Base-by-base conservation (phyloP, 441 rosid genomes). In the Brassica balearica region DNA sequence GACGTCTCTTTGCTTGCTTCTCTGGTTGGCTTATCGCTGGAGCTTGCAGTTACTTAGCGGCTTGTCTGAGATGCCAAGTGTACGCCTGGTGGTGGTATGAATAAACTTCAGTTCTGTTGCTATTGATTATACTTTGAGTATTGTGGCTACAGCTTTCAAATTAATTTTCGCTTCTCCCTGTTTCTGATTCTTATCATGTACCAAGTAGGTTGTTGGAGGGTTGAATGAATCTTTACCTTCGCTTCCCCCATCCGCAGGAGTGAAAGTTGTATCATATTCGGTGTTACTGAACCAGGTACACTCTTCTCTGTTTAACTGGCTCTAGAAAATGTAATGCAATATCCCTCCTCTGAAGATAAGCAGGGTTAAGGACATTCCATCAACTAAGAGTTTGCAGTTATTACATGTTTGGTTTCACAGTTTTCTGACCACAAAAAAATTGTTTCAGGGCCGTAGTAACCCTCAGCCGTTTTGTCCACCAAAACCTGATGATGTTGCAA, bases 171-270 rank as follows among this genome's bases (percentile, higher is more conserved):
- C 66, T 65, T 82, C 69, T 74, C 61, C 17, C 17, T 80, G 36
- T 84, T 43, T 66, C 62, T 68, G 69, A 69, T 82, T 6, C 46
- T 43, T 60, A 3, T 56, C 71, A 41, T 67, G 56, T 69, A 72
- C 63, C 17, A 22, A 72, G 1, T 61, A 96, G 99, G 98, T 96
- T 82, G 98, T 96, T 82, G 99, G 95, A 68, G 99, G 98, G 76
- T 81, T 91, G 51, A 91, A 90, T 79, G 96, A 94, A 78, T 86
- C 88, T 81, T 81, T 94, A 70, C 98, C 97, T 76, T 92, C 92
- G 17, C 92, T 90, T 82, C 97, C 97, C 79, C 63, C 94, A 32
- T 81, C 97, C 64, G 36, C 91, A 43, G 95, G 93, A 61, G 93
- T 94, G 75, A 70, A 90, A 77, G 82, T 94, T 79, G 83, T 96